phyloP scores from a whole-genome alignment of 805 yeast genomes.

The Candida easanensis region DNA sequence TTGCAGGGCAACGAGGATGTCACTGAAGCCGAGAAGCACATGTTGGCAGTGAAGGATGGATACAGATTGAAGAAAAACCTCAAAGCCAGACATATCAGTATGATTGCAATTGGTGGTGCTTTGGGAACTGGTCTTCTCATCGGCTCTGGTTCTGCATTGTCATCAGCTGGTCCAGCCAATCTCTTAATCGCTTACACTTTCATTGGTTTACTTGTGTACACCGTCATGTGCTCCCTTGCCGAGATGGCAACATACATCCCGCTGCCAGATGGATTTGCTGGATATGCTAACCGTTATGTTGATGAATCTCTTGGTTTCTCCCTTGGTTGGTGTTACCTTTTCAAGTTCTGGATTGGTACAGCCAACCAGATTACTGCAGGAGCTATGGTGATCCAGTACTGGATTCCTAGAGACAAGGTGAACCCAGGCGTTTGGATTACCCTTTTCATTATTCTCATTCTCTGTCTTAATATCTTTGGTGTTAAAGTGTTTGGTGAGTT shows the following conservation, averaged over 20 bases:
- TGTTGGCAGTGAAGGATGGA: too few relatives aligned
- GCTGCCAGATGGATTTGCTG: conserved; percentile 50
- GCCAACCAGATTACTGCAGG: conserved; percentile 61
- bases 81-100: conserved; percentile 55
- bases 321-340: conserved; percentile 49
- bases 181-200: conserved; percentile 53
- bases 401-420: conserved; percentile 44
- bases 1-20: too few relatives aligned
- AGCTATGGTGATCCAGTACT: conserved; percentile 51
- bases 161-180: conserved; percentile 63
- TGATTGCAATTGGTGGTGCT: conserved; percentile 76
- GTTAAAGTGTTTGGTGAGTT: conserved; percentile 55
- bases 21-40: conserved; percentile 38
- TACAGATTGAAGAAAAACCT: conserved; percentile 30
- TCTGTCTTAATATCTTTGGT: conserved; percentile 47
- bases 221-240: conserved; percentile 55
- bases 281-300: conserved; percentile 47
- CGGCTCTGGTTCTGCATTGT: conserved; percentile 58
- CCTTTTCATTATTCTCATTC: conserved; percentile 46
- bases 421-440: conserved; percentile 59
- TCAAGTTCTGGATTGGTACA: conserved; percentile 52
- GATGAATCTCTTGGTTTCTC: conserved; percentile 56
- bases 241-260: conserved; percentile 54
- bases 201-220: conserved; percentile 55
- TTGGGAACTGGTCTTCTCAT: conserved; percentile 72